These are phyloP conservation scores for Cladosporium sp. DNA, from an alignment of 2,329 filamentous ascomycete species.

Conservation along the genomic window DNA sequence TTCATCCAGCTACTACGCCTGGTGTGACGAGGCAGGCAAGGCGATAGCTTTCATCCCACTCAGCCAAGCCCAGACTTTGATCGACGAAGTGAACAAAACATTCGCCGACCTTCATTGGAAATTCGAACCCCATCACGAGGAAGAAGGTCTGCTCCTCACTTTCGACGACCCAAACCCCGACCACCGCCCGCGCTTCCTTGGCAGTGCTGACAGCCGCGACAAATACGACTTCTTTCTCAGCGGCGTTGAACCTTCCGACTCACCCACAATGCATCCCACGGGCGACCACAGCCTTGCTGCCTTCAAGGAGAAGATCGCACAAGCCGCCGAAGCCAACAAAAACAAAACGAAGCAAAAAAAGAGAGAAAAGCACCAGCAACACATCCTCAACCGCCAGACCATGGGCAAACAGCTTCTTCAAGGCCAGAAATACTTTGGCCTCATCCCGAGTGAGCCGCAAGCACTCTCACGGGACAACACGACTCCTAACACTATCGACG, in stretches of 20 bases:
- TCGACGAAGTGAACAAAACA: constrained; percentile 63
- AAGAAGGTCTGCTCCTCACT: constrained; percentile 59
- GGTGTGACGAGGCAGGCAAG: constrained; percentile 39
- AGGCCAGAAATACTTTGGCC: constrained; percentile 70
- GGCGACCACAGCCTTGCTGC: constrained; percentile 45
- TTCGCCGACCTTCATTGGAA: constrained; percentile 56
- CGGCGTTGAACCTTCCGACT: constrained; percentile 16
- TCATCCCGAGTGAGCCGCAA: constrained; percentile 49
- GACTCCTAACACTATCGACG: constrained; percentile 29
- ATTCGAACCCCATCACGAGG: constrained; percentile 58
- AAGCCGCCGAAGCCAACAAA: constrained; percentile 53
- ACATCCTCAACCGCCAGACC: constrained; percentile 52
- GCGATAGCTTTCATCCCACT: constrained; percentile 70
- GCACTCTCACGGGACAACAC: neutral
- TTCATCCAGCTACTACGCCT: constrained; percentile 32
- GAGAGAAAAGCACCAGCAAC: constrained; percentile 45
- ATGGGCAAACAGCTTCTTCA: constrained; percentile 62
- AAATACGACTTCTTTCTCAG: constrained; percentile 44
- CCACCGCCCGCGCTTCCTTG: constrained; percentile 69
- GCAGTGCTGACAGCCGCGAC: constrained; percentile 54
- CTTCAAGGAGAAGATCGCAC: constrained; percentile 59
- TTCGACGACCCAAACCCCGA: constrained; percentile 68
- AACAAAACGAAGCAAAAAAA: constrained; percentile 51
- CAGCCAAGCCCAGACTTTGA: constrained; percentile 64
- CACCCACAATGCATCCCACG: neutral